Percentiles rank a stretch among this genome's conserved stretches.
These are phyloP conservation scores for Rhynchospora pubera DNA, from an alignment of 176 grass and related monocot species.

Conservation along the genomic window DNA sequence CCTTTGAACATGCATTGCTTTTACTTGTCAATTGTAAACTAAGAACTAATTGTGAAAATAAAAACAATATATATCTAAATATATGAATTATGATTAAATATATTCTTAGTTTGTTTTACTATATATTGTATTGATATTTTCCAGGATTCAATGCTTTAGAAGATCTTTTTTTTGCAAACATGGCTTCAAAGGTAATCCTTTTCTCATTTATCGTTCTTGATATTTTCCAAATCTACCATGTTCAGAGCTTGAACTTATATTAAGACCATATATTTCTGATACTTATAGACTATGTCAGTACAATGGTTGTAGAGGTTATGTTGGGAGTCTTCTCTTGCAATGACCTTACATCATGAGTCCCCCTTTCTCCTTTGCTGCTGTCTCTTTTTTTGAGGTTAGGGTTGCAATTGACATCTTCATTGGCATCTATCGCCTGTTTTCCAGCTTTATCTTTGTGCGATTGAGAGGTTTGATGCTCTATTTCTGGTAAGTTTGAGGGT, in stretches of 20 bases:
- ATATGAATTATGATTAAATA: background rate
- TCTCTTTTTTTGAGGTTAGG: too few species aligned
- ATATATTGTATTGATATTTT: background rate
- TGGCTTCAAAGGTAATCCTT: slow-evolving; percentile 79
- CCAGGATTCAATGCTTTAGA: slow-evolving; percentile 65
- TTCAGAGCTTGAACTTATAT: background rate
- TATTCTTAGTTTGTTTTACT: background rate
- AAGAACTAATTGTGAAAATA: background rate
- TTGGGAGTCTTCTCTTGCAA: too few species aligned
- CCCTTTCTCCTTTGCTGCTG: too few species aligned
- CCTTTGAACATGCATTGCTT: background rate
- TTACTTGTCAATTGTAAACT: background rate
- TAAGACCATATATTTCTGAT: background rate
- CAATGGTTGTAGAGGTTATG: too few species aligned
- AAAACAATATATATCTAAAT: background rate
- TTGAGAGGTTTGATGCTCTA: too few species aligned
- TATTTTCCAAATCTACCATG: background rate
- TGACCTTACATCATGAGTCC: too few species aligned
- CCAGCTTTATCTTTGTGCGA: too few species aligned
- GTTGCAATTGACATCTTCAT: too few species aligned
- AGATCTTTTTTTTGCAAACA: slow-evolving; percentile 66
- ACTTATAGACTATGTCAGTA: background rate
- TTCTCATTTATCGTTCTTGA: background rate
- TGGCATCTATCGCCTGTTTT: too few species aligned
- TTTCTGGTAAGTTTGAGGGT: too few species aligned